Evolutionary conservation across 805 yeast genomes (phyloP), one percentile per base, ranked within the genome.

Genomic region (Candida boleticola): DNA sequence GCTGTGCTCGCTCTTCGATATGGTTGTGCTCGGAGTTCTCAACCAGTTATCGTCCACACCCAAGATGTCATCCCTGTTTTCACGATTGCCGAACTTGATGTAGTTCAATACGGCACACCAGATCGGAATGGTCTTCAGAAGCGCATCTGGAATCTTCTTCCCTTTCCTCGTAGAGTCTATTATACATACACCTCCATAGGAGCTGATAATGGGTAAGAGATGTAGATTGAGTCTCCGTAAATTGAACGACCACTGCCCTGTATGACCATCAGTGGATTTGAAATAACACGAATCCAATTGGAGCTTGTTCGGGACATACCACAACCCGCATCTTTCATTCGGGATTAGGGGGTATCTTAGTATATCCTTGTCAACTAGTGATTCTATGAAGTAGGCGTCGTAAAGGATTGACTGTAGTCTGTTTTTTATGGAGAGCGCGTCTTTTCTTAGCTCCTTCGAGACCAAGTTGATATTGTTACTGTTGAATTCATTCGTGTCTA

Each of bases 261-360:
- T 80, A 54, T 89, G 97, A 0, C 97, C 97, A 63, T 89, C 97
- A 0, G 97, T 89, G 20, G 95, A 85, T 55, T 89, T 89, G 66
- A 89, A 89, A 54, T 89, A 89, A 29, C 37, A 38, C 0, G 83
- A 70, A 3, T 74, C 79, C 0, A 41, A 34, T 19, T 61, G 65
- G 0, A 49, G 36, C 0, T 46, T 42, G 0, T 85, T 80, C 0
- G 76, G 68, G 3, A 83, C 77, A 52, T 89, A 89, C 97, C 97
- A 89, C 11, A 78, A 55, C 0, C 97, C 97, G 60, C 96, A 89
- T 39, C 97, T 64, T 57, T 85, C 92, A 58, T 89, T 89, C 4
- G 96, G 85, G 1, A 82, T 58, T 6, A 79, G 37, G 5, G 85
- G 83, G 11, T 54, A 40, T 7, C 44, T 40, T n/a, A 43, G 38